phyloP scores from a whole-genome alignment of 306 rosid genomes.

The Dryas alaskensis region DNA sequence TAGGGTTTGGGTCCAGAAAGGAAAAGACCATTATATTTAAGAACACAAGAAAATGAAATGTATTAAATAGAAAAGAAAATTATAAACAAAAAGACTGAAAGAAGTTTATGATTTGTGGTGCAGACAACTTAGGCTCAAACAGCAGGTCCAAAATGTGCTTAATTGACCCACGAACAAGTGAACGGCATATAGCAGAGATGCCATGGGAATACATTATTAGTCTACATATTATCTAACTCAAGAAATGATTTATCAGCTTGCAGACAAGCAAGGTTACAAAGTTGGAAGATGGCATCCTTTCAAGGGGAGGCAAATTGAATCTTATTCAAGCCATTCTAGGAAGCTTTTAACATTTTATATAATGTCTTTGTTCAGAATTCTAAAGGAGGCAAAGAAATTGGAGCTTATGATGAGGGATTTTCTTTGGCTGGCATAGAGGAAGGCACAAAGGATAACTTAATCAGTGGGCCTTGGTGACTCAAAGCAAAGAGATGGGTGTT shows the following conservation, averaged over 20 bases:
- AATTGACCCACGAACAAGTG: background rate
- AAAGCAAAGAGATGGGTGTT: no score
- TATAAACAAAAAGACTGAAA: background rate
- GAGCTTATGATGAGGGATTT: no score
- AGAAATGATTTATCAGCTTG: background rate
- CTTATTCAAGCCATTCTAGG: no score
- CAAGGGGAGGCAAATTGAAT: no score
- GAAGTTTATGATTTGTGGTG: background rate
- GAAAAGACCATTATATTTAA: background rate
- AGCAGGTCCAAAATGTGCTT: background rate
- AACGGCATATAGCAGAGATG: background rate
- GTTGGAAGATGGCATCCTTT: no score
- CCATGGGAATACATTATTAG: background rate
- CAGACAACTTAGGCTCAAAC: background rate
- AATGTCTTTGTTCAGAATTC: no score
- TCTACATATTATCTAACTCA: background rate
- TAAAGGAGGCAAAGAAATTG: no score
- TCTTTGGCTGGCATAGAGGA: no score
- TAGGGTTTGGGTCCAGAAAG: slow-evolving; percentile 11
- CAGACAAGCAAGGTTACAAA: background rate
- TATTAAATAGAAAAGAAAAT: background rate
- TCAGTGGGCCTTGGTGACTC: no score
- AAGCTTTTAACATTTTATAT: no score
- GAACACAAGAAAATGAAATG: background rate
- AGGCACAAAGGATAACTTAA: no score